Base-by-base conservation (phyloP, 2,329 filamentous ascomycete genomes). In the Apiospora rasikravindrae region DNA sequence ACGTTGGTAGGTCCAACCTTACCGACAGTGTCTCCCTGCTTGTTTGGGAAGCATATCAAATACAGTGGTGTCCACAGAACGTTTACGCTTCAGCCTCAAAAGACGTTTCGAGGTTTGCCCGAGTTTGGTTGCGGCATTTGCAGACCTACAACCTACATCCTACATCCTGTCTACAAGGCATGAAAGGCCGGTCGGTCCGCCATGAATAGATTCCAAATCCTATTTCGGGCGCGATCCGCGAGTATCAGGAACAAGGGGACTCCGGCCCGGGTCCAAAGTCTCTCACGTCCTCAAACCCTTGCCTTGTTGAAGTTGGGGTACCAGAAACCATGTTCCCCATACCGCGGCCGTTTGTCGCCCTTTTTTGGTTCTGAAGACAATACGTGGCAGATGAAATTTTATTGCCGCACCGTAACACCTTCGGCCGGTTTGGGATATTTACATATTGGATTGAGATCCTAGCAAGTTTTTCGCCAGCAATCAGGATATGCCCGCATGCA, bases 191-290 rank as follows among this genome's bases (percentile, higher is more conserved):
- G 53, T n/a, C 19, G 33, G 57, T 40, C 29, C 57, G 29, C 29
- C 19, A 13, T 61, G 22, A 24, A 64, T n/a, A 64, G 10, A 64
- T 64, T 64, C n/a, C 33, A 64, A 64, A 64, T 64, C 57, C 57
- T n/a, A 64, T 40, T 64, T n/a, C 33, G 33, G 57, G 33, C 11
- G 22, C 33, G 33, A 64, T 64, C 29, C 57, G 57, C 33, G 33
- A 64, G 29, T n/a, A 40, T 64, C 33, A 40, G 33, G 57, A 64
- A 64, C 29, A 61, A 61, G 53, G 51, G 33, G 33, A 61, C 33
- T 64, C 33, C 29, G 29, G 29, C 53, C 53, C 29, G 53, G 53
- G 29, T 14, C 3, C 19, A 22, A 7, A 47, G 4, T 22, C 44
- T 7, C 33, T 37, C 44, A 47, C 16, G 14, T 47, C 44, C 16